Evolutionary conservation across 192 early-diverging fungal genomes (phyloP), one percentile per base, ranked within the genome.

Genomic region (Backusella australiensis): DNA sequence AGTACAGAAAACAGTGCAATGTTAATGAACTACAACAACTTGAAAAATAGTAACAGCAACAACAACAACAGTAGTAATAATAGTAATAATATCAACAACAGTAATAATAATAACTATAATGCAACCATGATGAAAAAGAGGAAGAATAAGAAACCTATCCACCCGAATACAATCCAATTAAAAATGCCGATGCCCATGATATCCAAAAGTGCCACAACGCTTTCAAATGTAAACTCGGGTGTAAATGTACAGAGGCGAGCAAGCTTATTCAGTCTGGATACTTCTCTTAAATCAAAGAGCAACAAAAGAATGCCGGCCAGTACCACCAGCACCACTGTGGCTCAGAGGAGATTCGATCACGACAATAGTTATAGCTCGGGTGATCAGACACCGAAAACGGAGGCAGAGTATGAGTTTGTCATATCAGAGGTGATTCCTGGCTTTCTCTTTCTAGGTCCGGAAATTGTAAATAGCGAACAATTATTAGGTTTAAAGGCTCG

Each of bases 391-490:
- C 80, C 80, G 21, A 72, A 34, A 44, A 81, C 75, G 4, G 76
- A 78, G 56, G 41, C 67, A 29, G 80, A 81, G n/a, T 78, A 75
- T 67, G 67, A 67, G 12, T 83, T 83, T 59, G 66, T 76, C n/a
- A 78, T 88, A 23, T 90, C 91, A 0, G 82, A 83, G 69, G 86
- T 94, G 53, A 82, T 88, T 4, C 78, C 87, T 21, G 83, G 87
- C 1, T 90, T 90, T 74, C 73, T 94, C 4, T 87, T 82, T 52
- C 79, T 94, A 3, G 92, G 92, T 15, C 88, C 88, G 2, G 91
- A 93, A 69, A 82, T 87, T 8, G 78, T 90, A 21, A 90, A 89
- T 4, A 82, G 78, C 17, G 89, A 92, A 34, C 86, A 87, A 11
- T 78, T 89, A 9, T 46, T 70, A n/a, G 84, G 88, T 71, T 74